Conservation (phyloP, 495 filamentous ascomycete species). For the Penicillium malachiteum region DNA sequence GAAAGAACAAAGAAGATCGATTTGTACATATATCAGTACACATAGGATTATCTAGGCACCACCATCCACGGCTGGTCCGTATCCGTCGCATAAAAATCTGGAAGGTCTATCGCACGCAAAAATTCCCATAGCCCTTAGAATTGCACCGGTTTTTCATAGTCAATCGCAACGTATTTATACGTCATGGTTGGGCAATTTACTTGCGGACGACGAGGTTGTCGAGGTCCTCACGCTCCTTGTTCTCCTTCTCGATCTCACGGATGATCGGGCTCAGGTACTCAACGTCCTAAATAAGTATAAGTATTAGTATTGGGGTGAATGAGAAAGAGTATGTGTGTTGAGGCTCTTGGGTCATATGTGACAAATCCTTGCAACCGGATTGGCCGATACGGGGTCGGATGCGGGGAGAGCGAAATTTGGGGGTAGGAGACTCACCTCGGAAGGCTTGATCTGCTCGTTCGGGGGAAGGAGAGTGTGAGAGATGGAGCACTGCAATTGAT, state of each 20-base stretch:
- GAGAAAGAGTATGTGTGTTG: constrained; percentile 8
- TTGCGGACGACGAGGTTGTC: constrained; percentile 73
- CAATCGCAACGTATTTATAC: constrained; percentile 16
- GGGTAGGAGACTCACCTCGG: constrained; percentile 55
- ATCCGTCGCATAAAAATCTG: constrained; percentile 26
- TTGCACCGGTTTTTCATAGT: constrained; percentile 17
- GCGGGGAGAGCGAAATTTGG: constrained; percentile 22
- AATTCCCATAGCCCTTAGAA: constrained; percentile 24
- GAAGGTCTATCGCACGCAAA: constrained; percentile 31
- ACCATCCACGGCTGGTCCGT: constrained; percentile 17
- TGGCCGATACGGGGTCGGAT: constrained; percentile 35
- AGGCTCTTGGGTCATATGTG: constrained; percentile 20
- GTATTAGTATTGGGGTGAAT: constrained; percentile 17
- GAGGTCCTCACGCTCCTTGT: constrained; percentile 75
- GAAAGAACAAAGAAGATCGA: constrained; percentile 37
- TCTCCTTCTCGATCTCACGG: constrained; percentile 77
- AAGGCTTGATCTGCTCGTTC: constrained; percentile 74
- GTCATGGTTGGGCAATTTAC: constrained; percentile 23
- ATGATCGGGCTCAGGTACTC: constrained; percentile 80
- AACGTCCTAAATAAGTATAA: constrained; percentile 56
- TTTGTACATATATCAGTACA: constrained; percentile 55
- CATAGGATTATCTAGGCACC: constrained; percentile 23
- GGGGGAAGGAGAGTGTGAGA: constrained; percentile 84
- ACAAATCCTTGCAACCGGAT: constrained; percentile 48
- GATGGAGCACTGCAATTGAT: constrained; percentile 63